Percentiles rank a stretch among this genome's conserved stretches.
Evolutionary conservation across 495 filamentous ascomycete species (phyloP).

Genomic region (Talaromyces wortmannii): DNA sequence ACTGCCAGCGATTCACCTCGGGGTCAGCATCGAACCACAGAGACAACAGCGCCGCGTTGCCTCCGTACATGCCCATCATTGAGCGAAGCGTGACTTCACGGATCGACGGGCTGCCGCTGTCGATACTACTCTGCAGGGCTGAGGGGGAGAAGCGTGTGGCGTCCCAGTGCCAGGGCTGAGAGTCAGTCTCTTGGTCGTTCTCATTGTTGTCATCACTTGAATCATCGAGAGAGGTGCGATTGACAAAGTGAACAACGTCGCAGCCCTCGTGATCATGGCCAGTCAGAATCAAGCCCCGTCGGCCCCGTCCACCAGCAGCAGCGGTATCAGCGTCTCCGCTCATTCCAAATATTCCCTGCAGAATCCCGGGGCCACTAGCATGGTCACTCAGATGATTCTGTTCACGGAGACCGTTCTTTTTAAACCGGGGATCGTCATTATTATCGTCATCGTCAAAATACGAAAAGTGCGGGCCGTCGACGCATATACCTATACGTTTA

Average conservation of each 20-base stretch:
- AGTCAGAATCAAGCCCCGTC: conserved; percentile 72
- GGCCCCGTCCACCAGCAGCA: conserved; percentile 47
- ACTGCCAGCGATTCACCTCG: conserved; percentile 59
- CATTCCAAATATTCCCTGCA: conserved; percentile 76
- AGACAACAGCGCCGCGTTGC: conserved; percentile 80
- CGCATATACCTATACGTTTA: conserved; percentile 75
- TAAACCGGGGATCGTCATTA: conserved; percentile 20
- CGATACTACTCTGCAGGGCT: neutral
- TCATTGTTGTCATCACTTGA: conserved; percentile 9
- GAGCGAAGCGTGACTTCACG: conserved; percentile 90
- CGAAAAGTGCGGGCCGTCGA: conserved; percentile 73
- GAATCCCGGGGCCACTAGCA: conserved; percentile 53
- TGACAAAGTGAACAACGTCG: conserved; percentile 75
- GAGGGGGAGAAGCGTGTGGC: conserved; percentile 18
- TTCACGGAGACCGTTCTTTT: conserved; percentile 66
- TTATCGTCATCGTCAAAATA: conserved; percentile 52
- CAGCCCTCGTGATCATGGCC: conserved; percentile 95
- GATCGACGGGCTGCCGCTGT: conserved; percentile 34
- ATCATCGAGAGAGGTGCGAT: conserved; percentile 25
- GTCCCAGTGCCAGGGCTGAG: conserved; percentile 23
- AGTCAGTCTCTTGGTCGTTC: conserved; percentile 11
- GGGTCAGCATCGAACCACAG: conserved; percentile 74
- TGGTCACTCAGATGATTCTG: conserved; percentile 81
- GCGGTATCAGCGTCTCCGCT: conserved; percentile 49
- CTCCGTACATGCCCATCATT: conserved; percentile 95